These are phyloP conservation scores for Asterionellopsis glacialis DNA, from an alignment of 108 stramenopile species.

Conservation along the genomic window DNA sequence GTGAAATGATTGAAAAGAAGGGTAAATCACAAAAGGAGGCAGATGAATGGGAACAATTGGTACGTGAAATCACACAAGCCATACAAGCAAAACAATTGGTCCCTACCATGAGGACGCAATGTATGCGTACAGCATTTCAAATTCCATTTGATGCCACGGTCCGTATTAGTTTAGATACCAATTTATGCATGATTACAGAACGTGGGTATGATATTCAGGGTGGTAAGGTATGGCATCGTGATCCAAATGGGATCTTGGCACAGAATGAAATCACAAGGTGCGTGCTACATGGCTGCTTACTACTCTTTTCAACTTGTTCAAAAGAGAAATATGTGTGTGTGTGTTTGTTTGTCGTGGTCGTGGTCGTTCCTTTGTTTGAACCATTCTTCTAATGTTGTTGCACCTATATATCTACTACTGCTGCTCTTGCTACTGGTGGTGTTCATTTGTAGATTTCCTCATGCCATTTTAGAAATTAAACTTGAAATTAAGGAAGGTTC, in stretches of 20 bases:
- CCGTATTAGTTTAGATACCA: conserved; percentile 93
- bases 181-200: conserved; percentile 96
- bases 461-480: conserved; percentile 95
- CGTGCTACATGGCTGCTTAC: too few relatives aligned
- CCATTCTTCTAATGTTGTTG: too few relatives aligned
- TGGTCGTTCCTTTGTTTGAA: too few relatives aligned
- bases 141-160: conserved; percentile 96
- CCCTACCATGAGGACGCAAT: conserved; percentile 94
- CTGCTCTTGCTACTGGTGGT: too few relatives aligned
- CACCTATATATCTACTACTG: too few relatives aligned
- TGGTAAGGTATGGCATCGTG: conserved; percentile 91
- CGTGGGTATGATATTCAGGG: conserved; percentile 85
- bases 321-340: too few relatives aligned
- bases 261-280: conserved; percentile 80
- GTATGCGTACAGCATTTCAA: conserved; percentile 97
- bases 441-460: conserved; percentile 87
- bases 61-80: conserved; percentile 84
- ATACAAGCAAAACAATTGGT: conserved; percentile 90
- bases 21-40: conserved; percentile 80
- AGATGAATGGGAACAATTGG: conserved; percentile 87
- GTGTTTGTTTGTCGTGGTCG: too few relatives aligned
- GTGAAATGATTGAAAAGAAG: conserved; percentile 66
- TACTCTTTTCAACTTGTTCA: too few relatives aligned
- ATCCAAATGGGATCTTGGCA: conserved; percentile 68
- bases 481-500: conserved; percentile 87